These are phyloP conservation scores for Glonium stellatum DNA, from an alignment of 495 filamentous ascomycete genomes.

Conservation along the genomic window DNA sequence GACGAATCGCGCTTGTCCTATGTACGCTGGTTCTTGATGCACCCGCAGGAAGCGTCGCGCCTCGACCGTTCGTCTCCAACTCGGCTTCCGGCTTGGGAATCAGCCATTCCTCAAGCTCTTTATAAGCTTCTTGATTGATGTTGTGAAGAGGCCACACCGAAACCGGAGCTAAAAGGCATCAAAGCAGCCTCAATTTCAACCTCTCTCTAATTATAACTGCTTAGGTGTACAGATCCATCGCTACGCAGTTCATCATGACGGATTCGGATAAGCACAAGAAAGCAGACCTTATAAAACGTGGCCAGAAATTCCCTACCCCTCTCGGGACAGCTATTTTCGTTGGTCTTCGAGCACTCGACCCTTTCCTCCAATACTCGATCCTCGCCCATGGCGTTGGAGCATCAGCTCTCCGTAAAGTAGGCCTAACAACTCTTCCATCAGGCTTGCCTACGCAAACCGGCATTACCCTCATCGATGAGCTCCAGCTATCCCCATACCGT, in stretches of 20 bases:
- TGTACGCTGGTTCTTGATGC: no score
- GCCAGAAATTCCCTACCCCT: slow-evolving; percentile 36
- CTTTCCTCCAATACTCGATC: slow-evolving; percentile 51
- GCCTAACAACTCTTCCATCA: slow-evolving; percentile 31
- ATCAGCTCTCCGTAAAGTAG: slow-evolving; percentile 29
- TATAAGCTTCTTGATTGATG: no score
- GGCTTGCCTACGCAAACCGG: slow-evolving; percentile 33
- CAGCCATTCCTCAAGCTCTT: background rate
- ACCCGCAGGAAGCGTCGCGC: no score
- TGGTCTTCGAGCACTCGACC: slow-evolving; percentile 50
- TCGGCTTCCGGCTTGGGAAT: background rate
- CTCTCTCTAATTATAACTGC: background rate
- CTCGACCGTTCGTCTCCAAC: background rate
- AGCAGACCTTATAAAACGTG: slow-evolving; percentile 32
- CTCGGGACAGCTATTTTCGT: slow-evolving; percentile 50
- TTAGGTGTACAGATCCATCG: background rate
- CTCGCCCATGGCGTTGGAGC: slow-evolving; percentile 35
- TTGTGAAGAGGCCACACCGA: no score
- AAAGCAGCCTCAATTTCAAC: background rate
- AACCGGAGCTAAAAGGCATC: no score
- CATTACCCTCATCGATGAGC: slow-evolving; percentile 28
- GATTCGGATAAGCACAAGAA: slow-evolving; percentile 14
- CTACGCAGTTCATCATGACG: slow-evolving; percentile 5
- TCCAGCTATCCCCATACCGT: slow-evolving; percentile 39
- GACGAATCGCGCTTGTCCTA: no score